These are phyloP conservation scores for Myxozyma neotropica DNA, from an alignment of 805 yeast genomes.

Conservation along the genomic window DNA sequence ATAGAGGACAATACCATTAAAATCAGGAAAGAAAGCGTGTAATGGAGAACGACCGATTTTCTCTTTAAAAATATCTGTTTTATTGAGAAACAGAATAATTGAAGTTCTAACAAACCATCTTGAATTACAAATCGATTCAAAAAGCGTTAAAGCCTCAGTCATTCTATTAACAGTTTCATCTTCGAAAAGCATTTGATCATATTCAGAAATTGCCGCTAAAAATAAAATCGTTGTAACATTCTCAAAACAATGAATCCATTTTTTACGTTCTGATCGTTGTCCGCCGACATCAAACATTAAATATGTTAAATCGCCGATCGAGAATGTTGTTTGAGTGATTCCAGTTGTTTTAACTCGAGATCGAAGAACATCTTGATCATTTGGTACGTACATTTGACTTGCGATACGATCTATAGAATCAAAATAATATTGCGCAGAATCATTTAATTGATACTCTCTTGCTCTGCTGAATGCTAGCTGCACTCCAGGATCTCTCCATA, in stretches of 20 bases:
- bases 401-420: constrained; percentile 69
- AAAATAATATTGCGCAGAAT: constrained; percentile 79
- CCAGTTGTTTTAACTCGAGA: constrained; percentile 97
- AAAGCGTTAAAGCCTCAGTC: constrained; percentile 84
- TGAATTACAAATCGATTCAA: constrained; percentile 81
- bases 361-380: constrained; percentile 79
- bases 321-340: constrained; percentile 81
- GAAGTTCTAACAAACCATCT: constrained; percentile 85
- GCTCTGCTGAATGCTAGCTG: constrained; percentile 51
- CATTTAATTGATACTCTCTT: constrained; percentile 85
- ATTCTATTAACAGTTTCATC: constrained; percentile 87
- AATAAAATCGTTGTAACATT: constrained; percentile 85
- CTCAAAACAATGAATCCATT: constrained; percentile 95
- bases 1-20: constrained; percentile 39
- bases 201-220: constrained; percentile 87
- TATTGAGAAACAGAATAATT: constrained; percentile 84
- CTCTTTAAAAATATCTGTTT: constrained; percentile 75
- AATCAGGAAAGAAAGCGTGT: constrained; percentile 75
- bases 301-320: constrained; percentile 64
- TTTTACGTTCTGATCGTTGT: constrained; percentile 84
- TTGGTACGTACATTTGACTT: constrained; percentile 64
- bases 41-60: constrained; percentile 65
- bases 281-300: constrained; percentile 96
- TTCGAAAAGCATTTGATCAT: constrained; percentile 88
- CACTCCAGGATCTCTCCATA: constrained; percentile 64